These are phyloP conservation scores for Botrytis hyacinthi DNA, from an alignment of 2,329 filamentous ascomycete genomes.

Conservation along the genomic window DNA sequence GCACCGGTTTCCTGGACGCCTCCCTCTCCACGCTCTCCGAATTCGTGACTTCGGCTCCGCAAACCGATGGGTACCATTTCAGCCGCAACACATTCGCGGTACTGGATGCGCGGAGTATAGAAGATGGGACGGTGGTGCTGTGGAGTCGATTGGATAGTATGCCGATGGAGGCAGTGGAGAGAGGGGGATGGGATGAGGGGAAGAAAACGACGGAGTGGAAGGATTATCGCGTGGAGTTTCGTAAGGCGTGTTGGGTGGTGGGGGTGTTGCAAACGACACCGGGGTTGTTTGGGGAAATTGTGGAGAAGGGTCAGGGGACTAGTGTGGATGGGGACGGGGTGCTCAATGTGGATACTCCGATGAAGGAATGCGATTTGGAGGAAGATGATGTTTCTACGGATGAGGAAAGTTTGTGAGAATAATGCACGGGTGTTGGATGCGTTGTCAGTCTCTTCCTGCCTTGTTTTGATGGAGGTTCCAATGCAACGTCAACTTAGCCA, in stretches of 20 bases:
- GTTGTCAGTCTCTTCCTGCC: not conserved
- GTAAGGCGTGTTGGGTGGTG: not conserved
- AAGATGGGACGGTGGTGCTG: not conserved
- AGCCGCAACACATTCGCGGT: not conserved
- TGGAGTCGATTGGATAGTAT: not conserved
- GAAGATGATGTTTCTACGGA: not conserved
- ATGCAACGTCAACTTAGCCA: not conserved
- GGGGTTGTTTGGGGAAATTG: not conserved
- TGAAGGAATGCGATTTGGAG: not conserved
- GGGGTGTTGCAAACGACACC: not conserved
- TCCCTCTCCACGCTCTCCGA: not conserved
- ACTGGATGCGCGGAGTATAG: not conserved
- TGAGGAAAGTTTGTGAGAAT: not conserved
- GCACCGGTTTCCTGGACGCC: not conserved
- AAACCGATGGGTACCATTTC: not conserved
- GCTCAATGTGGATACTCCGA: not conserved
- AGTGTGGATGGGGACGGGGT: not conserved
- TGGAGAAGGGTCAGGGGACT: not conserved
- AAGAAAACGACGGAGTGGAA: not conserved
- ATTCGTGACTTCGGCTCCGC: not conserved
- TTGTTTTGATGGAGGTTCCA: not conserved
- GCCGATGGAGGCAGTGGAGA: not conserved
- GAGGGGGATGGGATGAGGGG: not conserved
- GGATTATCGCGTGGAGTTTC: not conserved
- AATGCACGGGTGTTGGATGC: not conserved